Evolutionary conservation across 495 filamentous ascomycete genomes (phyloP).

Genomic region (Annulohypoxylon nitens): DNA sequence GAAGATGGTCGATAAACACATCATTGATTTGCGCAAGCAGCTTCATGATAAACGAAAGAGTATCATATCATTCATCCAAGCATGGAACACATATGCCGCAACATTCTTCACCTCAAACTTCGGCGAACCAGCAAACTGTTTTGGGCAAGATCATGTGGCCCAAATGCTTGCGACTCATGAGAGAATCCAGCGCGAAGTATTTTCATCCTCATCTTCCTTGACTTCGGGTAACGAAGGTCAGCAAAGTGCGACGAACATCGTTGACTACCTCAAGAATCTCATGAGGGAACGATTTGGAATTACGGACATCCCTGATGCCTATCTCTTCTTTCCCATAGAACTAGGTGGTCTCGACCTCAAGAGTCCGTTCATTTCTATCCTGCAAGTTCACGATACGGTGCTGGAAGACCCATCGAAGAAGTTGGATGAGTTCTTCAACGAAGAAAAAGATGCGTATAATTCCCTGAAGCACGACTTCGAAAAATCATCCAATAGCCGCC

Average conservation of each 20-base stretch:
- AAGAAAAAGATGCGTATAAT: constrained; percentile 63
- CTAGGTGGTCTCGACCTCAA: constrained; percentile 70
- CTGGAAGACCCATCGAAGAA: constrained; percentile 58
- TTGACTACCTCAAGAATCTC: constrained; percentile 67
- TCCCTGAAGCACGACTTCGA: constrained; percentile 61
- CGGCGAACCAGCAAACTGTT: constrained; percentile 73
- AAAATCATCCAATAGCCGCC: constrained; percentile 24
- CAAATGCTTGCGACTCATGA: constrained; percentile 70
- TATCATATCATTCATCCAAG: constrained; percentile 73
- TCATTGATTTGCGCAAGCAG: constrained; percentile 70
- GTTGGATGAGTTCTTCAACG: constrained; percentile 61
- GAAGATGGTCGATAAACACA: constrained; percentile 71
- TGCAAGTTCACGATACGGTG: constrained; percentile 67
- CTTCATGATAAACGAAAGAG: constrained; percentile 67
- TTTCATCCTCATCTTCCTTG: constrained; percentile 50
- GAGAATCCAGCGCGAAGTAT: constrained; percentile 70
- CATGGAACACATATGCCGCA: constrained; percentile 74
- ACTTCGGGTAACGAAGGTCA: constrained; percentile 12
- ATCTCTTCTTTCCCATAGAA: constrained; percentile 73
- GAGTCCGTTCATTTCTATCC: constrained; percentile 68
- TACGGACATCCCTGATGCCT: constrained; percentile 72
- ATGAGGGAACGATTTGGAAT: constrained; percentile 69
- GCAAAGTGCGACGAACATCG: constrained; percentile 63
- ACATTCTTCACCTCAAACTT: constrained; percentile 77
- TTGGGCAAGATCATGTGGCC: constrained; percentile 73